phyloP scores from a whole-genome alignment of 139 green algal genomes.

The Choricystis sp. region DNA sequence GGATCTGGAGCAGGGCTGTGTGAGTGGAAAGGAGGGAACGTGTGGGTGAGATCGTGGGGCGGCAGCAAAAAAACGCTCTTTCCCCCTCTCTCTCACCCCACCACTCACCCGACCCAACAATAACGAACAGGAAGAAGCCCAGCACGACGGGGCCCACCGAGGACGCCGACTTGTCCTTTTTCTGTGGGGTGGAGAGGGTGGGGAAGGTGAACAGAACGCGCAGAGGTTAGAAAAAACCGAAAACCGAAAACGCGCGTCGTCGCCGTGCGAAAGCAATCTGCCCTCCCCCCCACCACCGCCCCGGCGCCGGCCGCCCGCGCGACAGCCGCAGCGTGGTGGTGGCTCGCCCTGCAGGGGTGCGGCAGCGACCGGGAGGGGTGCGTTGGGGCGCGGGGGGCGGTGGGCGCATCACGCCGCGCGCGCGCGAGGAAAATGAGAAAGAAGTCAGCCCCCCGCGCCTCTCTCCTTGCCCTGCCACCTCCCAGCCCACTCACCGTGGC shows the following conservation, averaged over 20 bases:
- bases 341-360: too few relatives aligned
- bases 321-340: too few relatives aligned
- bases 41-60: not conserved
- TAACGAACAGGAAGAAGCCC: constrained; percentile 68
- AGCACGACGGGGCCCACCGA: constrained; percentile 43
- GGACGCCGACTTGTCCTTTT: constrained; percentile 23
- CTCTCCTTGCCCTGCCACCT: too few relatives aligned
- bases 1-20: constrained; percentile 16
- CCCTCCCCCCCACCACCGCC: too few relatives aligned
- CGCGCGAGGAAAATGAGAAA: not conserved
- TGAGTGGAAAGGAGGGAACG: not conserved
- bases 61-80: not conserved
- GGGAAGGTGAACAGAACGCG: not conserved
- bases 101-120: constrained; percentile 42
- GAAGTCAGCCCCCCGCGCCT: not conserved
- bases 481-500: constrained; percentile 12
- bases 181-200: constrained; percentile 13
- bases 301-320: too few relatives aligned
- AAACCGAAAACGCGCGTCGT: too few relatives aligned
- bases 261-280: too few relatives aligned
- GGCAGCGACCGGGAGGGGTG: too few relatives aligned
- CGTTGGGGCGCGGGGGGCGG: too few relatives aligned
- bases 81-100: not conserved
- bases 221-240: too few relatives aligned
- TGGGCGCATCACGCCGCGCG: too few relatives aligned